Percentiles rank a stretch among this genome's conserved stretches.
These are phyloP conservation scores for Ogataea thermomethanolica DNA, from an alignment of 805 yeast species.

Conservation along the genomic window DNA sequence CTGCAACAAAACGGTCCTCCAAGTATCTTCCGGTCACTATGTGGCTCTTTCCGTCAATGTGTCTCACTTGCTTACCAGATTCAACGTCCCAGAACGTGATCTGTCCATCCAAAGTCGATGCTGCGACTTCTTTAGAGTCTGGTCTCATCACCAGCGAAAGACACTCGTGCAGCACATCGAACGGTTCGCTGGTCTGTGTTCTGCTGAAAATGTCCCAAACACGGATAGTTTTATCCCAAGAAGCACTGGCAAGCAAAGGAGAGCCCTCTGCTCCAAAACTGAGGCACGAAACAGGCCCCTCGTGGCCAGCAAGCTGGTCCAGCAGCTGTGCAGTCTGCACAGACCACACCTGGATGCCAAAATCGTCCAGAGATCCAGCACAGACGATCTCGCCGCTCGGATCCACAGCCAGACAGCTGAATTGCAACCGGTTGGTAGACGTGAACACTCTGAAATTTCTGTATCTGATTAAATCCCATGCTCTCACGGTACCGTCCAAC, in stretches of 20 bases:
- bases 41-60: slow-evolving; percentile 83
- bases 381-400: slow-evolving; percentile 96
- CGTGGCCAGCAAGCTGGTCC: slow-evolving; percentile 88
- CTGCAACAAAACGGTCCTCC: slow-evolving; percentile 77
- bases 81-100: slow-evolving; percentile 80
- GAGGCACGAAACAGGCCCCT: slow-evolving; percentile 88
- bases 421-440: slow-evolving; percentile 83
- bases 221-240: slow-evolving; percentile 95
- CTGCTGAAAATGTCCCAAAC: slow-evolving; percentile 92
- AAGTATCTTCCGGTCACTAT: slow-evolving; percentile 80
- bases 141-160: slow-evolving; percentile 81
- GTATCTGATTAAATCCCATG: slow-evolving; percentile 92
- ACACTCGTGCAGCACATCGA: slow-evolving; percentile 81
- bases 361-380: slow-evolving; percentile 89
- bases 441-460: slow-evolving; percentile 94
- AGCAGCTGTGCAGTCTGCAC: slow-evolving; percentile 92
- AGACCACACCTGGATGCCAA: slow-evolving; percentile 93
- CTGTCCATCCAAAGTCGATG: slow-evolving; percentile 85
- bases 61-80: slow-evolving; percentile 72
- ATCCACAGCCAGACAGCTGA: slow-evolving; percentile 86
- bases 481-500: slow-evolving; percentile 93
- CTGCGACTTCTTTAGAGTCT: slow-evolving; percentile 89
- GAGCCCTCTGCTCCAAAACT: slow-evolving; percentile 79
- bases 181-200: slow-evolving; percentile 84
- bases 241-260: slow-evolving; percentile 73